phyloP scores from a whole-genome alignment of 2,329 filamentous ascomycete species.

The Penicillium sp. region DNA sequence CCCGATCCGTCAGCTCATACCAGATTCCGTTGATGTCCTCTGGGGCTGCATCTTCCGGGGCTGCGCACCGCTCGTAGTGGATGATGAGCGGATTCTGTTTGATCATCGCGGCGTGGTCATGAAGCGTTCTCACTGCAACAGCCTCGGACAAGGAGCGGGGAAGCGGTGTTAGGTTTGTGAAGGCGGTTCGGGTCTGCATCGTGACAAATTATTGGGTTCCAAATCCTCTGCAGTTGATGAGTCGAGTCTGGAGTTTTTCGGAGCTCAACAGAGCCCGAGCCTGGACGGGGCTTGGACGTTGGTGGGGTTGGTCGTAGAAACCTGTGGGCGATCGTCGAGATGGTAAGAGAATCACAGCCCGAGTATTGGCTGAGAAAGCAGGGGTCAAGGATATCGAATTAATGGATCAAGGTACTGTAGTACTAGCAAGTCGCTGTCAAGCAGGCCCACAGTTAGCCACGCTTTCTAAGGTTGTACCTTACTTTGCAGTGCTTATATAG shows the following conservation, averaged over 20 bases:
- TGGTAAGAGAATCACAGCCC: not conserved
- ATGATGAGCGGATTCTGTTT: conserved; percentile 80
- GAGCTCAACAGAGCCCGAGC: not conserved
- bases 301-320: not conserved
- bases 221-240: not conserved
- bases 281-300: not conserved
- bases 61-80: conserved; percentile 66
- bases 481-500: not conserved
- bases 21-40: conserved; percentile 72
- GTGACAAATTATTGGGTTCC: conserved; percentile 1
- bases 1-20: conserved; percentile 76
- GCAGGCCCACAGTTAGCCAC: not conserved
- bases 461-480: not conserved
- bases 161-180: conserved; percentile 5
- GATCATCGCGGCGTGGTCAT: conserved; percentile 78
- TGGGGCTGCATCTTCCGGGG: conserved; percentile 64
- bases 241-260: not conserved
- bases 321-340: not conserved
- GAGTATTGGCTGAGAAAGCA: not conserved
- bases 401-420: not conserved
- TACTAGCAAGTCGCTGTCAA: not conserved
- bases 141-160: conserved; percentile 61
- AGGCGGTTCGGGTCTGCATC: conserved; percentile 8
- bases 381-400: not conserved
- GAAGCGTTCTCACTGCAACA: conserved; percentile 69